Conservation (phyloP, 805 yeast species). For the Kodamaea neixiangensis region DNA sequence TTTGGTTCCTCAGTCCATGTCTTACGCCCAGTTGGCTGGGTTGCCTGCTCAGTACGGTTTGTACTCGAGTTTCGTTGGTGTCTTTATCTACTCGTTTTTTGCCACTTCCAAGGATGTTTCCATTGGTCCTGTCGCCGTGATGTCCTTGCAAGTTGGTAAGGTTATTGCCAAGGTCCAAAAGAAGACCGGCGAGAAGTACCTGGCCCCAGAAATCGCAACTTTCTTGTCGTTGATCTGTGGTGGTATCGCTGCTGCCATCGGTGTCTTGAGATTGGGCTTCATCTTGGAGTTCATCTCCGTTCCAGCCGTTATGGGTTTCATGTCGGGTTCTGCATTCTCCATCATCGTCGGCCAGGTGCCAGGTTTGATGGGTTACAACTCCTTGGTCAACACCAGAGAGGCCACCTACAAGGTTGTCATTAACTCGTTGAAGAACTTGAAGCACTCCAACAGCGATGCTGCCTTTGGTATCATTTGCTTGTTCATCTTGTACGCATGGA, state of each 20-base stretch:
- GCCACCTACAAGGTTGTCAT: conserved; percentile 72
- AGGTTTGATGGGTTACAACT: conserved; percentile 73
- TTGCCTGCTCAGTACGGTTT: conserved; percentile 82
- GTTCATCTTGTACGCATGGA: conserved; percentile 71
- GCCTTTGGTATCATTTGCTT: conserved; percentile 84
- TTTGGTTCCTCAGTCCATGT: conserved; percentile 93
- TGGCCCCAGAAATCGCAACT: conserved; percentile 78
- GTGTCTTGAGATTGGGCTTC: conserved; percentile 82
- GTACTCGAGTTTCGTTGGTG: conserved; percentile 91
- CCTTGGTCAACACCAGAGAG: conserved; percentile 66
- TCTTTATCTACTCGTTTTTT: conserved; percentile 81
- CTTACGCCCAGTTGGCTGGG: conserved; percentile 86
- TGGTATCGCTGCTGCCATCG: conserved; percentile 78
- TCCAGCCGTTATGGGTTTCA: conserved; percentile 93
- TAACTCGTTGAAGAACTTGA: conserved; percentile 69
- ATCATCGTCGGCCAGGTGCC: conserved; percentile 88
- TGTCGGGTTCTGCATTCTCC: conserved; percentile 90
- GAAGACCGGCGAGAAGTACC: conserved; percentile 42
- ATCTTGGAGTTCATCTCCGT: conserved; percentile 84
- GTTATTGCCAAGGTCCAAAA: conserved; percentile 64
- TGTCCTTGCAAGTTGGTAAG: conserved; percentile 83
- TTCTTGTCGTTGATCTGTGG: conserved; percentile 81
- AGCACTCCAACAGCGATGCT: conserved; percentile 72
- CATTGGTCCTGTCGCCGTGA: conserved; percentile 96
- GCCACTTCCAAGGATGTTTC: conserved; percentile 96